Percentiles rank a stretch among this genome's conserved stretches.
phyloP scores from a whole-genome alignment of 805 yeast species.

The Diddensiella santjacobensis region DNA sequence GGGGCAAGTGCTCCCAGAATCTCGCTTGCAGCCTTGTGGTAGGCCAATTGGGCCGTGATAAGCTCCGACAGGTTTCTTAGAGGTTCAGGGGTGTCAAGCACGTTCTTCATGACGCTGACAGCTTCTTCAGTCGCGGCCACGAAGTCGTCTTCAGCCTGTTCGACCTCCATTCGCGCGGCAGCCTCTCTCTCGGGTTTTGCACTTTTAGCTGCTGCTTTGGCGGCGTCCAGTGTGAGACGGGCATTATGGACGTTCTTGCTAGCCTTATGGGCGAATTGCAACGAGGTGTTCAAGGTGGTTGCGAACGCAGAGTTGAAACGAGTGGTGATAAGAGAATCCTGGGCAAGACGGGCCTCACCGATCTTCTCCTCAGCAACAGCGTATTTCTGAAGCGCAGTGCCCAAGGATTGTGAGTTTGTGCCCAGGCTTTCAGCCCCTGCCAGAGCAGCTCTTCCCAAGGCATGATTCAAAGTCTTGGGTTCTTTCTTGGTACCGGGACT shows the following conservation, averaged over 20 bases:
- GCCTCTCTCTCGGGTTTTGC: constrained; percentile 67
- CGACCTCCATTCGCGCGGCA: constrained; percentile 69
- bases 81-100: constrained; percentile 65
- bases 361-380: constrained; percentile 68
- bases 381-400: constrained; percentile 60
- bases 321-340: constrained; percentile 67
- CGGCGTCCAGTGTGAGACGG: constrained; percentile 74
- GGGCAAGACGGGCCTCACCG: constrained; percentile 78
- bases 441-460: constrained; percentile 71
- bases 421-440: constrained; percentile 40
- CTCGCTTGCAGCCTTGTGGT: constrained; percentile 71
- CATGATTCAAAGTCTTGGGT: constrained; percentile 82
- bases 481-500: constrained; percentile 46
- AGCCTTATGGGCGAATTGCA: constrained; percentile 60
- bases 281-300: constrained; percentile 56
- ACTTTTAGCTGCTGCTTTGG: constrained; percentile 51
- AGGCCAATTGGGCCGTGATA: constrained; percentile 74
- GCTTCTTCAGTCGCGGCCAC: constrained; percentile 89
- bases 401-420: constrained; percentile 46
- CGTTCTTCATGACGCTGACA: constrained; percentile 75
- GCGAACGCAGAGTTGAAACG: constrained; percentile 66
- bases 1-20: constrained; percentile 61
- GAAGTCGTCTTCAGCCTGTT: constrained; percentile 82
- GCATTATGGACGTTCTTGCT: constrained; percentile 74
- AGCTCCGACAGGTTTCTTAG: constrained; percentile 64